Base-by-base conservation (phyloP, 2,329 filamentous ascomycete species). In the Hypoxylon sp. region DNA sequence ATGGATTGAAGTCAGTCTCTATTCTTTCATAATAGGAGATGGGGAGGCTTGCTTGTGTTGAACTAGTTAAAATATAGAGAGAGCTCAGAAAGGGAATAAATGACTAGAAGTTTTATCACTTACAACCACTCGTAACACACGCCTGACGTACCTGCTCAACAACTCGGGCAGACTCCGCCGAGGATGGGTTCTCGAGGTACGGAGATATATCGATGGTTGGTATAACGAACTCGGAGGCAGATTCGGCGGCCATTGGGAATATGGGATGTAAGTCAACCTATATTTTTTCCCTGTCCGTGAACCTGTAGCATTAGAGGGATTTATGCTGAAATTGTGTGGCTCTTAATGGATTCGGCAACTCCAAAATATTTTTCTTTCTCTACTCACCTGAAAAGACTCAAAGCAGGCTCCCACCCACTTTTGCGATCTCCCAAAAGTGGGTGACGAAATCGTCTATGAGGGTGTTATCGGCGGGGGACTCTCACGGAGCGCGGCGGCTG, bases 101-200 rank as follows among this genome's bases (percentile, higher is more conserved):
- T 14, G n/a, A 63, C 6, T 7, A 19, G 17, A 19, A 6, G 3
- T 38, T 38, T 5, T 38, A 38, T 5, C 14, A 38, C 65, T 60
- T 57, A 67, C 65, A 87, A 3, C 85, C 85, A 34, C 78, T 85
- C 70, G 77, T 81, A 5, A 75, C 79, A 69, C 77, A 79, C 2
- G 77, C 78, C 14, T 70, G 63, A 6, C 74, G 73, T 5, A 79
- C 76, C 30, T 77, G 72, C 5, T 74, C 71, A n/a, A 80, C 72
- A 9, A 79, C 72, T 23, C 58, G 57, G 19, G 68, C 72, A 7
- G 76, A 70, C 6, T 68, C 74, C 30, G 70, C 68, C 23, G 76
- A 77, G 0, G 60, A 49, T 14, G 77, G 73, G 55, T 79, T 74
- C 25, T 70, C 52, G 52, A 79, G 71, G 61, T 77, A 80, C 36